phyloP scores from a whole-genome alignment of 768 basidiomycete genomes.

The Myochromella boudieri region DNA sequence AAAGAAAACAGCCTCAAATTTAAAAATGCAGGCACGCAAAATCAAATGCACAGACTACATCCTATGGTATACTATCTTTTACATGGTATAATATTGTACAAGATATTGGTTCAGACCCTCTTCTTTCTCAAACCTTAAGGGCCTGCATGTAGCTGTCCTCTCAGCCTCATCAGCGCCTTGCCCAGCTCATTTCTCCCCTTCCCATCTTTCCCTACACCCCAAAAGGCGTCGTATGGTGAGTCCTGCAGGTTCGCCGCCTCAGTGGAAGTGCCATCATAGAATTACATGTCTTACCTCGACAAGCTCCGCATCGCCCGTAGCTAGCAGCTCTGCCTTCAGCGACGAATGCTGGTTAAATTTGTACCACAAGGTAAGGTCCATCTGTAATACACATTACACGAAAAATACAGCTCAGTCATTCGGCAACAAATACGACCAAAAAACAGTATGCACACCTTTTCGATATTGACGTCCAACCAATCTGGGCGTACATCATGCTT shows the following conservation, averaged over 20 bases:
- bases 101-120: too few relatives aligned
- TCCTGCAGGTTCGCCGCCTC: slow-evolving; percentile 37
- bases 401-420: not conserved
- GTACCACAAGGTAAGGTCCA: slow-evolving; percentile 61
- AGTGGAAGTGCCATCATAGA: not conserved
- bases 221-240: slow-evolving; percentile 71
- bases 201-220: slow-evolving; percentile 67
- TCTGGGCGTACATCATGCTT: slow-evolving; percentile 58
- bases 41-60: too few relatives aligned
- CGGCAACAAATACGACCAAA: not conserved
- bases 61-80: too few relatives aligned
- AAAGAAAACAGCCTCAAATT: too few relatives aligned
- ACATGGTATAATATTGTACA: too few relatives aligned
- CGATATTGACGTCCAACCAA: slow-evolving; percentile 66
- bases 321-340: slow-evolving; percentile 55
- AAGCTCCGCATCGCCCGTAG: slow-evolving; percentile 65
- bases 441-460: slow-evolving; percentile 54
- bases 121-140: too few relatives aligned
- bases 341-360: slow-evolving; percentile 72
- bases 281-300: slow-evolving; percentile 49
- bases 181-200: slow-evolving; percentile 74
- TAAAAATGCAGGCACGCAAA: too few relatives aligned
- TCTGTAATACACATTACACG: slow-evolving; percentile 35
- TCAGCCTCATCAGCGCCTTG: slow-evolving; percentile 63
- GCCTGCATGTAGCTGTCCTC: slow-evolving; percentile 54